These are phyloP conservation scores for Boletus subcaerulescens DNA, from an alignment of 768 basidiomycete species.

Conservation along the genomic window DNA sequence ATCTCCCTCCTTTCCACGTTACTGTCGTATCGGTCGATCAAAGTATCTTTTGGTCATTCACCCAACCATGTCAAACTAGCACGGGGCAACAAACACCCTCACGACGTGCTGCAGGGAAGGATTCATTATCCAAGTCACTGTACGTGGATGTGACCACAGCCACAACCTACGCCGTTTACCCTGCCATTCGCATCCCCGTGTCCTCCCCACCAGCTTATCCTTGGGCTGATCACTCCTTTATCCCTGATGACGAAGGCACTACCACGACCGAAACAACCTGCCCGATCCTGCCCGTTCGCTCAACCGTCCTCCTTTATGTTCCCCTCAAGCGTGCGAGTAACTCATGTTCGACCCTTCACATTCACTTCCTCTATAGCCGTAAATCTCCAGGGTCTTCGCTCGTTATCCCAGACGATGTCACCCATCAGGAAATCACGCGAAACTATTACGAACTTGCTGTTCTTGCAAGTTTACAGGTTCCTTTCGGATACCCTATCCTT, in stretches of 20 bases:
- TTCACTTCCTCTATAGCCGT: constrained; percentile 56
- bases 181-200: constrained; percentile 41
- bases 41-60: constrained; percentile 57
- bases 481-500: constrained; percentile 49
- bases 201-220: constrained; percentile 34
- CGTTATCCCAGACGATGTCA: constrained; percentile 31
- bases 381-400: constrained; percentile 42
- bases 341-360: constrained; percentile 48
- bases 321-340: constrained; percentile 41
- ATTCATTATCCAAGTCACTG: constrained; percentile 27
- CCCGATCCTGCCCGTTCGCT: constrained; percentile 52
- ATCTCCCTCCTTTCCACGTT: constrained; percentile 56
- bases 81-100: constrained; percentile 24
- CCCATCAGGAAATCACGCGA: constrained; percentile 53
- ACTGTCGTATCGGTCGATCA: constrained; percentile 59
- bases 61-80: constrained; percentile 31
- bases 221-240: constrained; percentile 26
- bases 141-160: constrained; percentile 36
- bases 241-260: constrained; percentile 32
- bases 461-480: constrained; percentile 44
- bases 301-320: constrained; percentile 57
- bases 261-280: constrained; percentile 28
- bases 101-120: constrained; percentile 31
- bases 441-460: constrained; percentile 72
- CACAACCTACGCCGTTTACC: constrained; percentile 50